Evolutionary conservation across 1,284 basidiomycete species (phyloP).

Genomic region (Neolentinus lepideus): DNA sequence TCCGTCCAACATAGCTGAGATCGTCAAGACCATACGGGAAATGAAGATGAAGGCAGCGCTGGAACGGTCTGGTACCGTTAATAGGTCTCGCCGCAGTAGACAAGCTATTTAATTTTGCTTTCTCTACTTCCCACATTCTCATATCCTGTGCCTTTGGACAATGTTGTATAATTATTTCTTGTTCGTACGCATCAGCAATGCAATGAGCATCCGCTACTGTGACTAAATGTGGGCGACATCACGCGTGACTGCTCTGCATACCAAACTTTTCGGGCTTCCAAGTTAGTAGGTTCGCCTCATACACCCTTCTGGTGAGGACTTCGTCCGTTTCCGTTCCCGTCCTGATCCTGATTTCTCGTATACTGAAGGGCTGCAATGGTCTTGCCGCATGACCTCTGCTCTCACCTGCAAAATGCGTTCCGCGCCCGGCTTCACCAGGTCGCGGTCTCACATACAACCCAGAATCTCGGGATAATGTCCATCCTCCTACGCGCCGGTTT

Average conservation of each 20-base stretch:
- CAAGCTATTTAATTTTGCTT: conserved; percentile 27
- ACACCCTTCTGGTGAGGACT: background rate
- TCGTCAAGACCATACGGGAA: conserved; percentile 59
- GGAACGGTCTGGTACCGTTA: conserved; percentile 51
- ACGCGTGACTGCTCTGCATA: background rate
- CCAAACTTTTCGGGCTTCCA: background rate
- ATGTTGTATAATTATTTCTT: too few relatives aligned
- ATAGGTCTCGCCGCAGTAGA: conserved; percentile 48
- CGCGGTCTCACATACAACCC: conserved; percentile 70
- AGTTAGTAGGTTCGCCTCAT: background rate
- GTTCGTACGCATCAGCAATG: too few relatives aligned
- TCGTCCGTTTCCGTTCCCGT: background rate
- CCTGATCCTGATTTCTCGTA: background rate
- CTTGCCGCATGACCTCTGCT: conserved; percentile 76
- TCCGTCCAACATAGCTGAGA: conserved; percentile 41
- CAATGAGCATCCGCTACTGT: too few relatives aligned
- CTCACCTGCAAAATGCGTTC: conserved; percentile 84
- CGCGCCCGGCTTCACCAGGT: conserved; percentile 72
- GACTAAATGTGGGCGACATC: background rate
- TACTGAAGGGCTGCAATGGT: background rate
- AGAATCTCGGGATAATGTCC: conserved; percentile 77
- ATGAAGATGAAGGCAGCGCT: conserved; percentile 57
- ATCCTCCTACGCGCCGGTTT: conserved; percentile 87
- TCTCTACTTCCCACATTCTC: too few relatives aligned
- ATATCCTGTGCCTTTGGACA: too few relatives aligned